Base-by-base conservation (phyloP, 345 rosid species). In the Brassica cretica region DNA sequence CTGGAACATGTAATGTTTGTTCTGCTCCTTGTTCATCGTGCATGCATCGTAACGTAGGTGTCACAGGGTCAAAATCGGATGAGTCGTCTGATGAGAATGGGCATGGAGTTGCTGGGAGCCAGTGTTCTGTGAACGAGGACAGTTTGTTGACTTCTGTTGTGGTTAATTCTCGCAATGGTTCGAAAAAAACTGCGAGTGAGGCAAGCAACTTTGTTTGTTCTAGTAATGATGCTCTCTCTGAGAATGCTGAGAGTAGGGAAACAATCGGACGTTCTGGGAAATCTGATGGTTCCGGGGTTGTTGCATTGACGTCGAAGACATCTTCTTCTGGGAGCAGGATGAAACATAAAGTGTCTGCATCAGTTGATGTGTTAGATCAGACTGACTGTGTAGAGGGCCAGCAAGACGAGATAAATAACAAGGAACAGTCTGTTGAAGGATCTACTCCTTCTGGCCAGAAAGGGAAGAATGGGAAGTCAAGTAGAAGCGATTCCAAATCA, bases 21-120 rank as follows among this genome's bases (percentile, higher is more conserved):
- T 91, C 83, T 46, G 86, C 95, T 82, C 90, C 94, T 83, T 87
- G 97, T 86, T 90, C 92, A 59, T 91, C 95, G 60, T 91, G 97
- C 73, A 90, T 85, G 91, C 97, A 90, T 76, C 87, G 79, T 76
- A 84, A 81, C 70, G 55, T 70, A 18, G 76, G 80, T 70, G 76
- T 66, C 62, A 83, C 84, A 82, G 89, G 84, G 62, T 84, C 84
- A 25, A 88, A 89, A 84, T 82, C 44, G 53, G 87, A 82, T 3
- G 95, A 85, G 76, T 85, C 72, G 75, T 90, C 89, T 11, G 93
- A 91, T 85, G 96, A 91, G 78, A 88, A 79, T 65, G 82, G 85
- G 78, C 88, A 41, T 49, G 86, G 77, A 71, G 73, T 85, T 41
- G 85, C 78, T 12, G 82, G 82, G 30, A 89, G 88, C 82, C 93